Base-by-base conservation (phyloP, 768 basidiomycete species). In the Udeniomyces megalosporus region DNA sequence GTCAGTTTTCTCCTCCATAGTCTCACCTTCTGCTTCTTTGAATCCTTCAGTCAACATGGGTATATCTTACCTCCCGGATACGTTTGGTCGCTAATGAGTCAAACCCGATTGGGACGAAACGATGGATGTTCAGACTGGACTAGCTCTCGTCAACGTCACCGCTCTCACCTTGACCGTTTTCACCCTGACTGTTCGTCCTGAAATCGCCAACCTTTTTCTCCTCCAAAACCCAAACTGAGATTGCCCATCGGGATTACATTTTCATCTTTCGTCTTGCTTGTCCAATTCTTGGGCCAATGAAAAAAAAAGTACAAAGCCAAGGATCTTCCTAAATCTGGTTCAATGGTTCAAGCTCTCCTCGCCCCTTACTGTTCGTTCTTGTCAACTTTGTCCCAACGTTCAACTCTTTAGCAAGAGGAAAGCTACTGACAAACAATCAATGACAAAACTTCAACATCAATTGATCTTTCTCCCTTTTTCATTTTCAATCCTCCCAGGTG, bases 311-410 rank as follows among this genome's bases (percentile, higher is more conserved):
- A 75, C 74, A 69, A 79, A 26, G 73, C 82, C 45, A 77, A 81
- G 69, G 72, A 73, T 1, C 75, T 81, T 11, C 68, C 68, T 66
- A 71, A 14, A 68, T 72, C 49, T 75, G 76, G 0, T 70, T 71
- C 61, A 77, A 82, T 17, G 81, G 80, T 5, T 82, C 78, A 70
- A 76, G 26, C 24, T 5, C 24, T 81, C 70, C 74, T 84, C 14
- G 74, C 79, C 31, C 83, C 83, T 2, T 84, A 84, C 72, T 82
- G 82, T 65, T 79, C 77, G 8, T 85, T 83, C 83, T 71, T 83
- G 42, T 75, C 77, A n/a, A n/a, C n/a, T n/a, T n/a, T n/a, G n/a
- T n/a, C n/a, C n/a, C n/a, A n/a, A n/a, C n/a, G n/a, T n/a, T n/a
- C n/a, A n/a, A n/a, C n/a, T n/a, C n/a, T n/a, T n/a, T n/a, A n/a